Percentiles rank a stretch among this genome's conserved stretches.
phyloP scores from a whole-genome alignment of 495 filamentous ascomycete species.

The Astrothelium macrocarpum region DNA sequence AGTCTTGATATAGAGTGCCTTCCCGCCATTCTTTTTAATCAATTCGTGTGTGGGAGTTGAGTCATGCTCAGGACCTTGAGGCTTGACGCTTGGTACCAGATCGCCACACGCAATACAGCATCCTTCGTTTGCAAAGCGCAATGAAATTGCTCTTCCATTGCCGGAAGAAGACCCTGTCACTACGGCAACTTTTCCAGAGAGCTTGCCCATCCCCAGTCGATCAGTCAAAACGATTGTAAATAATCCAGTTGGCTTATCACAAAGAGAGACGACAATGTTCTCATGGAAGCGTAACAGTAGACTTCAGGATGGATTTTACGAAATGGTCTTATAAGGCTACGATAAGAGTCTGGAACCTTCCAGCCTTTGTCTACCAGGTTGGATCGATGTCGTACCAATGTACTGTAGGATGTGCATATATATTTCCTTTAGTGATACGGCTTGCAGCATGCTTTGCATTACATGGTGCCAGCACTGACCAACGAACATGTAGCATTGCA shows the following conservation, averaged over 20 bases:
- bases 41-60: conserved; percentile 33
- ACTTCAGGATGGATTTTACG: neutral
- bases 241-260: too few relatives aligned
- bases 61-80: conserved; percentile 23
- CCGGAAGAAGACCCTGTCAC: conserved; percentile 43
- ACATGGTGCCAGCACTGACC: neutral
- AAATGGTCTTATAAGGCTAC: neutral
- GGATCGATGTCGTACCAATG: neutral
- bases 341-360: neutral
- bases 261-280: too few relatives aligned
- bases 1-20: conserved; percentile 36
- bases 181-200: conserved; percentile 34
- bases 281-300: neutral
- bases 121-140: conserved; percentile 37
- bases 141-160: conserved; percentile 38
- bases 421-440: neutral
- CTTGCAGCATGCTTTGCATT: neutral
- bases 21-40: conserved; percentile 30
- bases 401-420: neutral
- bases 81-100: conserved; percentile 23
- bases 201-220: neutral
- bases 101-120: conserved; percentile 40
- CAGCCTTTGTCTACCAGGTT: too few relatives aligned
- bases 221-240: too few relatives aligned
- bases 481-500: neutral